These are phyloP conservation scores for Carex scoparia DNA, from an alignment of 176 grass and related monocot genomes.

Conservation along the genomic window DNA sequence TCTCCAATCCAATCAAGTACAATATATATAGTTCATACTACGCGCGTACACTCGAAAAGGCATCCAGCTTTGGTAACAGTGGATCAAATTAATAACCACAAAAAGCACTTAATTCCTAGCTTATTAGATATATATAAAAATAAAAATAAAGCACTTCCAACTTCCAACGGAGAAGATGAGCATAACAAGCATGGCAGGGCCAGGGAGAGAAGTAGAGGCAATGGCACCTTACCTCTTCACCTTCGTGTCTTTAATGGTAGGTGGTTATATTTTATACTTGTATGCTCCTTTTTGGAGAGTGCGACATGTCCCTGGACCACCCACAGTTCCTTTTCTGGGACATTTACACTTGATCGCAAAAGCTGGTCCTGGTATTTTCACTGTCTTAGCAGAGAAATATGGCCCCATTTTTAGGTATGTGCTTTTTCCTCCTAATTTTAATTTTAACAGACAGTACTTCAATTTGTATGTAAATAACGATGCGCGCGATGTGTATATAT, in stretches of 20 bases:
- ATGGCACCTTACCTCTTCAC: conserved; percentile 22
- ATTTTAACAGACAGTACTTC: background rate
- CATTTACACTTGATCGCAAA: conserved; percentile 68
- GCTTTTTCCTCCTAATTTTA: background rate
- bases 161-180: background rate
- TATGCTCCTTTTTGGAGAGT: conserved; percentile 67
- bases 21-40: background rate
- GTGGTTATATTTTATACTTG: conserved; percentile 56
- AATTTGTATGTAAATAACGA: background rate
- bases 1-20: background rate
- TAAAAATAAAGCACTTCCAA: too few relatives aligned
- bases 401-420: conserved; percentile 82
- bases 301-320: conserved; percentile 76
- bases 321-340: conserved; percentile 45
- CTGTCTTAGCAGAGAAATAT: conserved; percentile 57
- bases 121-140: too few relatives aligned
- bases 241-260: conserved; percentile 26
- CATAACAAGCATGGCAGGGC: conserved; percentile 1
- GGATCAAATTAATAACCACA: background rate
- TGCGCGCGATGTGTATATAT: background rate
- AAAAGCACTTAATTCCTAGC: too few relatives aligned
- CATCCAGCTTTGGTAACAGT: background rate
- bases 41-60: background rate
- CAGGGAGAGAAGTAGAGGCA: conserved; percentile 1
- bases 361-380: conserved; percentile 58